Evolutionary conservation across 495 filamentous ascomycete genomes (phyloP).

Genomic region (Penicillium psychrofluorescens): DNA sequence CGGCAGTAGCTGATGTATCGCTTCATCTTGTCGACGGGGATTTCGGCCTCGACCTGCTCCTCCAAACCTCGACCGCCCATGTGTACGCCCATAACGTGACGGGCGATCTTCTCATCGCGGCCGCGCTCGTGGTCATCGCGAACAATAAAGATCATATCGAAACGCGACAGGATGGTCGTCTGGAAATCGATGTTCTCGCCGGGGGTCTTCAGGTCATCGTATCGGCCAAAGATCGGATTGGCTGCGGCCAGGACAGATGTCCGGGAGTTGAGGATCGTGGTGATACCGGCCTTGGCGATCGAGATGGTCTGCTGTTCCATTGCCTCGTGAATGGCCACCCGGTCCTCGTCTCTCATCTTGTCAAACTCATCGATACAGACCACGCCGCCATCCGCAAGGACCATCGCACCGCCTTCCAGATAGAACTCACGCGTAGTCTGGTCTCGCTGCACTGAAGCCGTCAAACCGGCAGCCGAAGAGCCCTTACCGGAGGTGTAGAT

Average conservation of each 20-base stretch:
- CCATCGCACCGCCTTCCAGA: conserved; percentile 98
- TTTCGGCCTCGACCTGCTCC: conserved; percentile 76
- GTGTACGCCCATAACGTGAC: conserved; percentile 95
- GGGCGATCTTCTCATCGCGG: conserved; percentile 88
- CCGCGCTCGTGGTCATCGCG: conserved; percentile 87
- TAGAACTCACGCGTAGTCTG: conserved; percentile 92
- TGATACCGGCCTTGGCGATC: conserved; percentile 98
- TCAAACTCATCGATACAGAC: conserved; percentile 99
- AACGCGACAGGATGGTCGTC: conserved; percentile 95
- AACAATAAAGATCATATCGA: conserved; percentile 99
- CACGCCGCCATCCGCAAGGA: conserved; percentile 93
- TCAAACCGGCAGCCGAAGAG: conserved; percentile 96
- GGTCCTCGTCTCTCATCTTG: conserved; percentile 99
- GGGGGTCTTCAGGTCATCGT: conserved; percentile 95
- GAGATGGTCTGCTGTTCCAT: conserved; percentile 99
- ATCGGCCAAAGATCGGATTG: conserved; percentile 95
- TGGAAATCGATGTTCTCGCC: conserved; percentile 99
- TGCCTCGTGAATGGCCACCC: conserved; percentile 98
- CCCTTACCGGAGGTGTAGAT: conserved; percentile 99
- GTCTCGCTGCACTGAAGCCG: conserved; percentile 94
- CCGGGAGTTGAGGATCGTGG: conserved; percentile 93
- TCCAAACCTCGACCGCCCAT: conserved; percentile 86
- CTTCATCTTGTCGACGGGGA: conserved; percentile 93
- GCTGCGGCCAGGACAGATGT: conserved; percentile 94
- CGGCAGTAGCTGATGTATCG: conserved; percentile 98